Evolutionary conservation across 2,329 filamentous ascomycete species (phyloP), one percentile per base, ranked within the genome.

Genomic region (Beauveria sp.): DNA sequence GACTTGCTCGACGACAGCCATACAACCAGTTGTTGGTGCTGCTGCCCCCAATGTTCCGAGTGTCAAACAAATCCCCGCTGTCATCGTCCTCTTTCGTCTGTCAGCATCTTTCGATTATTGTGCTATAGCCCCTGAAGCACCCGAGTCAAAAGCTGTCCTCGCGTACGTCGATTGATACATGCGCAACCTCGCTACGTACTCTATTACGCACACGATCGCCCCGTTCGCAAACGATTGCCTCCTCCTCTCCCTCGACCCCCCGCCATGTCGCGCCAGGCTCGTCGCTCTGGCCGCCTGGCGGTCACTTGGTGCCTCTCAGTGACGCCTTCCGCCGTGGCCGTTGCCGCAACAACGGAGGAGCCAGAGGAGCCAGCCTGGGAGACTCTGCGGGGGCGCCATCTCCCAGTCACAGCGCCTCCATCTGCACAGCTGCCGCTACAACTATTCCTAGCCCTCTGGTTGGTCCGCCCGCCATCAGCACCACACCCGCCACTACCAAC

Each of bases 251-350:
- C 28, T 34, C 50, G 2, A 9, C 3, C 1, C 50, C 30, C 50
- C 28, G 46, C 51, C 58, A 61, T 61, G 58, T 61, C 51, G 51
- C 51, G 58, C 43, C 58, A 61, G 34, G 58, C 58, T 28, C 58
- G 43, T 50, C 45, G 45, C 38, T 60, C 58, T 45, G 50, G 50
- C 22, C 58, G 58, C 22, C 50, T 60, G 58, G 58, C 50, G 43
- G 51, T 61, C 40, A 26, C 42, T 22, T 61, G 51, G 58, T 50
- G 51, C 51, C 50, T 55, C 28, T 61, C 58, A 24, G 58, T 61
- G 58, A 61, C 58, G 51, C 58, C 58, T 49, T 55, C 49, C 26
- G 34, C 47, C 14, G 5, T 47, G 20, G 22, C 50, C 51, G 46
- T 42, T 3, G 42, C 58, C 16, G 43, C 50, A 10, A 22, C 16